These are phyloP conservation scores for Perkinsus chesapeaki DNA, from an alignment of 169 alveolate species.

Conservation along the genomic window DNA sequence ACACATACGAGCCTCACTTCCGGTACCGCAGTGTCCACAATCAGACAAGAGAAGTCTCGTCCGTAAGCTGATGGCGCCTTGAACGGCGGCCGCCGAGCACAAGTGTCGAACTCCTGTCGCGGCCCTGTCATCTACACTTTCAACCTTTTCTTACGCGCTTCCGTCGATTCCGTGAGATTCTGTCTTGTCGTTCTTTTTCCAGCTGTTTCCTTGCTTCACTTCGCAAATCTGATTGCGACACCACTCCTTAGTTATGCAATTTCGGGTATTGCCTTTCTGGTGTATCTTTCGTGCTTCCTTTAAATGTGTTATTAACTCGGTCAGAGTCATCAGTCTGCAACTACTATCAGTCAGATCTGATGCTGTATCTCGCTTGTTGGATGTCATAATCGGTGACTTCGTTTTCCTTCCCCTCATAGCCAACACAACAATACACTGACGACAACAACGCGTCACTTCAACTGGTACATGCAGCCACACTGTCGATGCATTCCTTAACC, in stretches of 20 bases:
- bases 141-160: not conserved
- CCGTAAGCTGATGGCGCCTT: not conserved
- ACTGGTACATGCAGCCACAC: not conserved
- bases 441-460: not conserved
- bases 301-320: not conserved
- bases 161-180: not conserved
- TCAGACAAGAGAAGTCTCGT: not conserved
- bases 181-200: not conserved
- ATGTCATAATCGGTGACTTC: too few relatives aligned
- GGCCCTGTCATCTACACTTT: too few relatives aligned
- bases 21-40: not conserved
- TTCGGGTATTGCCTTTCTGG: not conserved
- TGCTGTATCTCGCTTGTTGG: not conserved
- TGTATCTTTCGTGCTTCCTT: not conserved
- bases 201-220: too few relatives aligned
- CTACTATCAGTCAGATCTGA: not conserved
- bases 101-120: not conserved
- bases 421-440: not conserved
- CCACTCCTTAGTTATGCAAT: not conserved
- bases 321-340: not conserved
- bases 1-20: not conserved
- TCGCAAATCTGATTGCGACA: not conserved
- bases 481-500: not conserved
- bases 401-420: not conserved
- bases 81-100: not conserved